Conservation (phyloP, 305 asterid species). For the Ajuga reptans region DNA sequence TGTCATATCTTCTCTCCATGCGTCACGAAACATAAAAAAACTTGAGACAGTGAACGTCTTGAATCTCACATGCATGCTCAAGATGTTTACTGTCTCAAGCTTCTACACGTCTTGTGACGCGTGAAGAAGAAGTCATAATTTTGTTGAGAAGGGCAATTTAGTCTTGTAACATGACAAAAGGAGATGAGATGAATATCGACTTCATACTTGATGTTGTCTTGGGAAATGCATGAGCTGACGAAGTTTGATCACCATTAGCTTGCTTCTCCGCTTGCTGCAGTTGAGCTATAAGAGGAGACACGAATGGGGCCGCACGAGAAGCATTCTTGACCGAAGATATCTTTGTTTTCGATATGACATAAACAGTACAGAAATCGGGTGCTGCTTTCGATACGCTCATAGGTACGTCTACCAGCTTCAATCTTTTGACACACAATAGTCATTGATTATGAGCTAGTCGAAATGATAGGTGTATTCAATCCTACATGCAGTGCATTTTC, state of each 20-base stretch:
- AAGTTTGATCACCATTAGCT: background rate
- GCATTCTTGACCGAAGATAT: slow-evolving; percentile 60
- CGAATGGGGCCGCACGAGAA: slow-evolving; percentile 60
- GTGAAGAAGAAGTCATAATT: background rate
- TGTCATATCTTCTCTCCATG: background rate
- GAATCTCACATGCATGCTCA: background rate
- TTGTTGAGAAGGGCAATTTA: background rate
- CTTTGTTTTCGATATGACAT: slow-evolving; percentile 67
- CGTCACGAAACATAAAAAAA: background rate
- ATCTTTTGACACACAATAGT: slow-evolving; percentile 37
- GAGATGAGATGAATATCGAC: background rate
- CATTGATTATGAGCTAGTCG: background rate
- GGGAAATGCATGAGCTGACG: slow-evolving; percentile 24
- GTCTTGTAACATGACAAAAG: background rate
- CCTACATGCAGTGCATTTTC: too few relatives aligned
- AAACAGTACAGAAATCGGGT: slow-evolving; percentile 83
- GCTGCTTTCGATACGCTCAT: slow-evolving; percentile 50
- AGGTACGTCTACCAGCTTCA: slow-evolving; percentile 63
- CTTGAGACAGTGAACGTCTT: background rate
- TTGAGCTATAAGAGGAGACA: slow-evolving; percentile 57
- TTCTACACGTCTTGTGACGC: background rate
- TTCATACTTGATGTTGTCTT: slow-evolving; percentile 23
- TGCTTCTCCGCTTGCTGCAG: slow-evolving; percentile 38
- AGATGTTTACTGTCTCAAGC: background rate
- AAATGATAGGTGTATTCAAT: background rate